Base-by-base conservation (phyloP, 78 protist genomes). In the Thecamonas trahens region DNA sequence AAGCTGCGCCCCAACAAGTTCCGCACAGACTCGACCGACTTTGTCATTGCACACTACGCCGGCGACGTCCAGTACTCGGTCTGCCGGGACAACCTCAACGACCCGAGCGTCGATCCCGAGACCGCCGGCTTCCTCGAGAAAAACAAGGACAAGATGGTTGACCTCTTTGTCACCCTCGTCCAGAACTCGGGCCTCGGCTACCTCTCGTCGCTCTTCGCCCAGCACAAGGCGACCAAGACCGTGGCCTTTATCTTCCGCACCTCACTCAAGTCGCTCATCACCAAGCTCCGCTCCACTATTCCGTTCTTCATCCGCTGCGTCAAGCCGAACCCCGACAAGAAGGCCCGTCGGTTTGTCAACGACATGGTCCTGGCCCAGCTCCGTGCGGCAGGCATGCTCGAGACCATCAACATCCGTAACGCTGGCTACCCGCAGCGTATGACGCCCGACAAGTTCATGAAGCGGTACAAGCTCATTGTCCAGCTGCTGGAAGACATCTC, bases 11-110 rank as follows among this genome's bases (percentile, higher is more conserved):
- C n/a, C 77, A 69, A 8, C 70, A 17, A 39, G 61, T 28, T 18
- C 32, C 39, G 28, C 11, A 26, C 44, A 5, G 24, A 7, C 40
- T 7, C 1, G n/a, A 8, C 66, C 8, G 7, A 40, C 50, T 82
- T 82, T 63, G n/a, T 18, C 5, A 42, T 82, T 35, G 2, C 8
- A 22, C 86, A 82, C 44, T 82, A 82, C 64, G 86, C 86, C 38
- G 86, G 84, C 6, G 50, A 37, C 26, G 85, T 85, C 29, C 37
- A 39, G 29, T 85, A 85, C 70, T 39, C 24, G 5, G 70, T 59
- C 14, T 94, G 85, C 83, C 62, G 88, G 39, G 90, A 80, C 63
- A 91, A 86, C 80, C 91, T 92, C 88, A 88, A 87, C 64, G 96
- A 93, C 74, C 35, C 89, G 38, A 63, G 83, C 44, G 61, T 58